Evolutionary conservation across 2,329 filamentous ascomycete genomes (phyloP), one percentile per base, ranked within the genome.

Genomic region (Alternaria burnsii): DNA sequence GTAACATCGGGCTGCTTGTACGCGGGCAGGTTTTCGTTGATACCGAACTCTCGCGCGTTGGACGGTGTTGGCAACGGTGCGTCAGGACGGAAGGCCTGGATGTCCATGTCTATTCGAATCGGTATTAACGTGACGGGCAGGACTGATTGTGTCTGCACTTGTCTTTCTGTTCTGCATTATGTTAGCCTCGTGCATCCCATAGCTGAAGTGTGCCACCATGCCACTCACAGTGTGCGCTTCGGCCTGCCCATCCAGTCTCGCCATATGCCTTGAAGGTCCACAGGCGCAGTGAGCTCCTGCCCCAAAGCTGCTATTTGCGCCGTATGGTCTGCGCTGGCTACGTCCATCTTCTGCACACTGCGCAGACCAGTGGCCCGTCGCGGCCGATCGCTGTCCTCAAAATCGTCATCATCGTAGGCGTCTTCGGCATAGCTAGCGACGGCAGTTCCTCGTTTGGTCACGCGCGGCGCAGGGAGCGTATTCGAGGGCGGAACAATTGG

Each of bases 361-460:
- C 94, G 89, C 78, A 97, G 78, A 5, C 94, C 93, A 0, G 93
- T 96, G 12, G 92, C 87, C 58, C 87, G 82, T 63, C 88, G 82
- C 43, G 86, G 91, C 2, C 90, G 89, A 65, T 94, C 89, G 65
- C 92, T 87, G 61, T 87, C 84, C 56, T 92, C 90, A 64, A 93
- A 91, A 51, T 91, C 89, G 64, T 93, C 91, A 57, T 89, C 93
- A 68, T 97, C 94, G 74, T 90, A 97, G 47, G 94, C 94, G 77
- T 98, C 94, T 77, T 99, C 95, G 24, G 95, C 94, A 76, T 99
- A 99, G 82, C 97, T 99, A 81, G 98, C 95, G 65, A 94, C 92
- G 34, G 92, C 95, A 2, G 95, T 98, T 59, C 95, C 95, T 79
- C 95, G 91, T 83, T 99, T 98, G 9, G 95, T 98, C n/a, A 92